These are phyloP conservation scores for Vigna angularis DNA, from an alignment of 306 rosid species.

Conservation along the genomic window DNA sequence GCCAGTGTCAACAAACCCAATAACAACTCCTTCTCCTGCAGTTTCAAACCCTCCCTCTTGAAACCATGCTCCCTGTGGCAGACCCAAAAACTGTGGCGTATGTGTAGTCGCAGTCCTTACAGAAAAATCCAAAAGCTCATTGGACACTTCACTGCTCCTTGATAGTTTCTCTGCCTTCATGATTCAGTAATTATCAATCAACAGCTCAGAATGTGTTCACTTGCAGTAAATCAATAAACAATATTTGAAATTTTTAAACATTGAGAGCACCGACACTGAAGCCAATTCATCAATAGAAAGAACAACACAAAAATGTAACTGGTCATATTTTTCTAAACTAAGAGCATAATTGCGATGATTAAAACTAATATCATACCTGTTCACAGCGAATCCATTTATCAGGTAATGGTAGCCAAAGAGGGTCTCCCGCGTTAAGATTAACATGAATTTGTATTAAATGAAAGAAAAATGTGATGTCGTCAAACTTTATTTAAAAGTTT, in stretches of 20 bases:
- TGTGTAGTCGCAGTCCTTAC: constrained; percentile 96
- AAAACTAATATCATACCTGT: constrained; percentile 65
- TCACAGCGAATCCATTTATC: constrained; percentile 92
- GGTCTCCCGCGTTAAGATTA: no score
- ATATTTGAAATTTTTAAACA: constrained; percentile 2
- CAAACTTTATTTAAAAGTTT: no score
- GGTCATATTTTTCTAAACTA: background rate
- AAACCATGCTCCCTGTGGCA: constrained; percentile 90
- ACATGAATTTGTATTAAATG: no score
- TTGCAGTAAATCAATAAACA: constrained; percentile 1
- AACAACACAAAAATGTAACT: constrained; percentile 5
- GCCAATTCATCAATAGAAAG: constrained; percentile 13
- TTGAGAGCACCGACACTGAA: constrained; percentile 15
- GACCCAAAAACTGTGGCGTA: constrained; percentile 95
- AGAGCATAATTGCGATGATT: constrained; percentile 31
- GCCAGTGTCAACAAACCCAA: constrained; percentile 93
- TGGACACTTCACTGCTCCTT: constrained; percentile 82
- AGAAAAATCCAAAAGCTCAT: constrained; percentile 85
- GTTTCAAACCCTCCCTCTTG: constrained; percentile 83
- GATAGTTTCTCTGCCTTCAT: constrained; percentile 83
- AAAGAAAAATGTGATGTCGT: no score
- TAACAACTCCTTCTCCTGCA: constrained; percentile 94
- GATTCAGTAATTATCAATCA: constrained; percentile 37
- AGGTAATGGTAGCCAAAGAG: constrained; percentile 94
- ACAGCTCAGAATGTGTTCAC: constrained; percentile 24